A percentile compares a stretch with the other conserved stretches of the same genome.
Evolutionary conservation across 371 early-diverging fungal species (phyloP).

Genomic region (Mucor sp.): DNA sequence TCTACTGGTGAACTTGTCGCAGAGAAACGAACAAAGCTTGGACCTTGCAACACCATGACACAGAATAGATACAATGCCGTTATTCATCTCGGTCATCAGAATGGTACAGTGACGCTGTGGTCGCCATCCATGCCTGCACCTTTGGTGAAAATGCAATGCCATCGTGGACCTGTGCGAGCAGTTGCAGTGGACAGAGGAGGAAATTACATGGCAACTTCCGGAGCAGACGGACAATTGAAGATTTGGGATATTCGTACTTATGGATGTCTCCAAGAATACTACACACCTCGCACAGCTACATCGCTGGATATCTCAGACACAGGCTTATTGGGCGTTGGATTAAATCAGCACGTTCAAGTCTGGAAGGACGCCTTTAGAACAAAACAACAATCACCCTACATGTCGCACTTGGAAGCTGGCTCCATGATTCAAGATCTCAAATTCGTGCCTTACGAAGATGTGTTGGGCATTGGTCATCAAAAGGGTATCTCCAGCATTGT

Average conservation of each 20-base stretch:
- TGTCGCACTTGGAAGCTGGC: slow-evolving; percentile 77
- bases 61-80: slow-evolving; percentile 96
- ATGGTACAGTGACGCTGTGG: slow-evolving; percentile 97
- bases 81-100: slow-evolving; percentile 89
- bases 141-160: slow-evolving; percentile 95
- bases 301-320: slow-evolving; percentile 84
- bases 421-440: slow-evolving; percentile 58
- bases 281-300: slow-evolving; percentile 73
- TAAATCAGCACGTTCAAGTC: slow-evolving; percentile 75
- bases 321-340: slow-evolving; percentile 85
- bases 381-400: slow-evolving; percentile 85
- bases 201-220: slow-evolving; percentile 91
- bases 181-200: slow-evolving; percentile 90
- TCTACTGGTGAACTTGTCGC: slow-evolving; percentile 92
- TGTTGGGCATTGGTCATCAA: slow-evolving; percentile 90
- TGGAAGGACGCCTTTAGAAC: slow-evolving; percentile 89
- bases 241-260: slow-evolving; percentile 97
- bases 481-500: slow-evolving; percentile 85
- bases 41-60: slow-evolving; percentile 80
- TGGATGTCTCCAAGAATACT: slow-evolving; percentile 81
- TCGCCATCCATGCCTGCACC: slow-evolving; percentile 83
- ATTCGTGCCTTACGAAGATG: slow-evolving; percentile 98
- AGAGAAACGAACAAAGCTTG: slow-evolving; percentile 80
- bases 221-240: slow-evolving; percentile 90
- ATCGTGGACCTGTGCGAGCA: slow-evolving; percentile 84